Conservation (phyloP, 1,284 basidiomycete genomes). For the Blastosporella zonata region DNA sequence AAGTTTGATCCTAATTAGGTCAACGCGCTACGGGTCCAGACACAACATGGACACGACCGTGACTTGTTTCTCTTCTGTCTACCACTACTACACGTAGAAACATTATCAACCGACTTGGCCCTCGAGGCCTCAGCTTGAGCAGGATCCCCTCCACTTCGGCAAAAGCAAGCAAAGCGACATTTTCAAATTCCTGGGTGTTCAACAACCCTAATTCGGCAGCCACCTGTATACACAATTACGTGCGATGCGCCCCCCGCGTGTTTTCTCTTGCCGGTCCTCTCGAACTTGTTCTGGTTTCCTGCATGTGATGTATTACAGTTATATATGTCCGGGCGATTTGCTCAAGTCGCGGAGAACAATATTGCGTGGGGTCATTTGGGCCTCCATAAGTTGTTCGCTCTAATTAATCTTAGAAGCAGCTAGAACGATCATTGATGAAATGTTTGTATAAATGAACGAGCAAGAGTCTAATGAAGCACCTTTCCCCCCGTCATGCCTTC, state of each 20-base stretch:
- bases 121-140: too few species aligned
- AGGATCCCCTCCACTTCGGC: too few species aligned
- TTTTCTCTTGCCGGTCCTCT: conserved; percentile 10
- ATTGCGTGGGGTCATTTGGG: conserved; percentile 3
- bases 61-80: not conserved
- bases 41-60: not conserved
- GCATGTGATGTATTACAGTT: conserved; percentile 11
- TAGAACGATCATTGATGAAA: conserved; percentile 8
- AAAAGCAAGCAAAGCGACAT: not conserved
- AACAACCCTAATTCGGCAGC: not conserved
- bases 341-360: not conserved
- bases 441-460: conserved; percentile 11
- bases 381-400: conserved; percentile 16
- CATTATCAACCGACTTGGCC: not conserved
- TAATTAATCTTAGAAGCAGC: conserved; percentile 6
- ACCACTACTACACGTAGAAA: not conserved
- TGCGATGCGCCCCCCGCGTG: too few species aligned
- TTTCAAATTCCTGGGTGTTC: too few species aligned
- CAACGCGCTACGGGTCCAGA: too few species aligned
- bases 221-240: too few species aligned
- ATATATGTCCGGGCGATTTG: not conserved
- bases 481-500: conserved; percentile 17
- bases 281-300: too few species aligned
- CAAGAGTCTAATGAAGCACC: not conserved
- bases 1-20: too few species aligned